Base-by-base conservation (phyloP, 768 basidiomycete species). In the Kwoniella botswanensis region DNA sequence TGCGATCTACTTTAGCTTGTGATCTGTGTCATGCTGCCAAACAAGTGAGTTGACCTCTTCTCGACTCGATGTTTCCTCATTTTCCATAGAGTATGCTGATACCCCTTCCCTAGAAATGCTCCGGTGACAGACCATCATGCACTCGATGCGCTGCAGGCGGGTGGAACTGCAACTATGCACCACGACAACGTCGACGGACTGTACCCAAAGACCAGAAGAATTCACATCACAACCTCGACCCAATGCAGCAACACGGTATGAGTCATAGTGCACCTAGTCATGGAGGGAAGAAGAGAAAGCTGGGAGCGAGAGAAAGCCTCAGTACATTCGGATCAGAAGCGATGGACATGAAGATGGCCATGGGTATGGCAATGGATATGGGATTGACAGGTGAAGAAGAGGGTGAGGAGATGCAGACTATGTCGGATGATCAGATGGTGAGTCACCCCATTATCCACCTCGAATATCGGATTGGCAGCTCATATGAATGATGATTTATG, bases 361-460 rank as follows among this genome's bases (percentile, higher is more conserved):
- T 81, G 80, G 73, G 73, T 4, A 76, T 79, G 72, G 78, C 76
- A 4, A 68, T 81, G 74, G 80, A 79, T 65, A 74, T 81, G 74
- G 78, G 80, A 10, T 70, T 78, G 57, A 68, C 73, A 13, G 71
- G 67, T 15, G 80, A 81, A 50, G 80, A 81, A 18, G 80, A 81
- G 54, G 76, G 75, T 3, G 80, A 81, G 42, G 80, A 81, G 24
- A 70, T 81, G 72, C 55, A 73, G 54, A 70, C 68, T 4, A 72
- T 79, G 78, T 71, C 65, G n/a, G 80, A 81, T 63, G 80, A 81
- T 13, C 76, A 78, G 54, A 79, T 79, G 80, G 79, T 81, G 54
- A 67, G n/a, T n/a, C n/a, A n/a, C n/a, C n/a, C n/a, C n/a, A n/a
- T n/a, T n/a, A n/a, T n/a, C n/a, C n/a, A n/a, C n/a, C n/a, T n/a